These are phyloP conservation scores for Hypsizygus marmoreus DNA, from an alignment of 768 basidiomycete genomes.

Conservation along the genomic window DNA sequence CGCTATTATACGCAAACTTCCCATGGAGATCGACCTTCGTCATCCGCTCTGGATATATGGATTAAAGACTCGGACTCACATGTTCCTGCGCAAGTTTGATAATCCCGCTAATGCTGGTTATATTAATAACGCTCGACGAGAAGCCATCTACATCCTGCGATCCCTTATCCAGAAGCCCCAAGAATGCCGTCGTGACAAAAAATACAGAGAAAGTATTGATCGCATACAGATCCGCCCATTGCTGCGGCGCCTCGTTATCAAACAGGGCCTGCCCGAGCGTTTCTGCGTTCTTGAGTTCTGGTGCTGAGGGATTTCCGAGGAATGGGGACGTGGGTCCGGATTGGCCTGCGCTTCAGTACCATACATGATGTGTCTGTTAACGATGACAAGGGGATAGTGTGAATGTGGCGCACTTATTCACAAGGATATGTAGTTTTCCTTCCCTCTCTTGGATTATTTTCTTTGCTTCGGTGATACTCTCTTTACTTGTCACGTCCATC, in stretches of 20 bases:
- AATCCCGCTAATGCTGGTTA: constrained; percentile 75
- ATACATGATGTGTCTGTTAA: background rate
- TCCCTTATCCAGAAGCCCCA: constrained; percentile 75
- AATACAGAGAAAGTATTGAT: constrained; percentile 78
- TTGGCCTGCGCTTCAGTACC: constrained; percentile 65
- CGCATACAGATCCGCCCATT: constrained; percentile 62
- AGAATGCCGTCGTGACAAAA: constrained; percentile 76
- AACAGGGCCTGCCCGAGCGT: constrained; percentile 72
- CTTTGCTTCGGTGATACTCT: constrained; percentile 61
- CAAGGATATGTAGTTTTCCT: constrained; percentile 74
- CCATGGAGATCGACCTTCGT: background rate
- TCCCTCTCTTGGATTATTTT: constrained; percentile 56
- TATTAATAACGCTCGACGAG: constrained; percentile 72
- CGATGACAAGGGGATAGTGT: background rate
- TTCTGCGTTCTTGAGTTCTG: constrained; percentile 63
- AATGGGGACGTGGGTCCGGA: constrained; percentile 63
- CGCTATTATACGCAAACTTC: constrained; percentile 81
- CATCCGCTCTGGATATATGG: background rate
- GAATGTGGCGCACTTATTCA: constrained; percentile 76
- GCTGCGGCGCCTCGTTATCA: constrained; percentile 61
- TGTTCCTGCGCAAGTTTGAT: constrained; percentile 75
- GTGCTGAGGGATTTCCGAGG: constrained; percentile 55
- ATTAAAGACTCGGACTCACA: constrained; percentile 44
- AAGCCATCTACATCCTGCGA: constrained; percentile 58
- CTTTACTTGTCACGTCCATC: constrained; percentile 74